Evolutionary conservation across 495 filamentous ascomycete genomes (phyloP), one percentile per base, ranked within the genome.

Genomic region (Letharia lupina): DNA sequence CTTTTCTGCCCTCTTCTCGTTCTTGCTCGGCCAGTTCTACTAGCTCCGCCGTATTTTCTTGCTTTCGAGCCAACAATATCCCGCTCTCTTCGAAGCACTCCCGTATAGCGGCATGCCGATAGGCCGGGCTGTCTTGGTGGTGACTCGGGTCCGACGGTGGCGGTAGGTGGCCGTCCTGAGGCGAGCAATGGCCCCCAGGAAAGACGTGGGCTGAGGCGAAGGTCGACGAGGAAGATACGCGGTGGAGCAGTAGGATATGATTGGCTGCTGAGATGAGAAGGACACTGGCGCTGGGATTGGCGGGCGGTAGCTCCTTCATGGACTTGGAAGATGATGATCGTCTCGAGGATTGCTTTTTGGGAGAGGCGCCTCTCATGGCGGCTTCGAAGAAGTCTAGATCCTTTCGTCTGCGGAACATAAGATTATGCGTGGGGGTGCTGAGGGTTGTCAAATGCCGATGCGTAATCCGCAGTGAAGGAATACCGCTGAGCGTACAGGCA

Each of bases 21-120:
- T 85, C 81, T 10, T 78, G 73, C 28, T 87, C 81, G 9, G 77
- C 66, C n/a, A 94, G 61, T 45, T 84, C 68, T 16, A 69, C 1
- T 50, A 73, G 39, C 18, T 61, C 67, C 0, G 67, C 72, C 10
- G 54, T 31, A 20, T 79, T 73, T 68, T 74, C 52, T 74, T 72
- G 0, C 73, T 79, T 74, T 56, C 82, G 84, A 0, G 90, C 91
- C 2, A 98, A 81, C 20, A 98, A 75, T 50, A 98, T 90, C 0
- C 94, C 94, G 68, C 89, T 92, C 75, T 98, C 94, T 73, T 98
- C 94, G 72, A 98, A 97, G 2, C 91, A 89, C 77, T 98, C 93
- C 4, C 93, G 81, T 62, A 98, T 85, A 0, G 93, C 94, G 33
- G 86, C 91, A 18, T 88, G 74, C 15, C 91, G 79, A 70, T 96